These are phyloP conservation scores for Apiospora pterosperma DNA, from an alignment of 2,329 filamentous ascomycete species.

Conservation along the genomic window DNA sequence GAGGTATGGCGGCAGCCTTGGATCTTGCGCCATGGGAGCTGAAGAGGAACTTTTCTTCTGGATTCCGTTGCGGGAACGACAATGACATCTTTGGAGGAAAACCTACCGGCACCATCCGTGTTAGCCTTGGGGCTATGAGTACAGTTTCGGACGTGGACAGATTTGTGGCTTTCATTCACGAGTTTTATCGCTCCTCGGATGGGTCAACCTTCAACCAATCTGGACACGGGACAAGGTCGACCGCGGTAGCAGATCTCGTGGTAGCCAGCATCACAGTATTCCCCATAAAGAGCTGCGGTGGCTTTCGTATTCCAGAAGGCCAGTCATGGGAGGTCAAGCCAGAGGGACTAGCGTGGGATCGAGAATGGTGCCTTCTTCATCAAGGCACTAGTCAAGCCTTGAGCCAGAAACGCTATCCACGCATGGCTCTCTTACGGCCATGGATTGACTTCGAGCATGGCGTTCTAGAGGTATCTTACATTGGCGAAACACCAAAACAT, in stretches of 20 bases:
- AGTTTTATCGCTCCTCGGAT: constrained; percentile 54
- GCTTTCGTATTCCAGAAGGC: constrained; percentile 64
- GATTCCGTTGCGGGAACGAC: constrained; percentile 79
- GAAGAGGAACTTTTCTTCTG: constrained; percentile 77
- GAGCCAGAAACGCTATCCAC: constrained; percentile 83
- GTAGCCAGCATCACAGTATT: constrained; percentile 54
- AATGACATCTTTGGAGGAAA: constrained; percentile 80
- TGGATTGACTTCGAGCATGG: constrained; percentile 66
- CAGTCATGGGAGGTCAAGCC: constrained; percentile 70
- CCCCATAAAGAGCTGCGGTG: constrained; percentile 91
- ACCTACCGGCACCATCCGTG: constrained; percentile 81
- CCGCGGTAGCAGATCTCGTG: background rate
- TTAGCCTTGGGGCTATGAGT: constrained; percentile 89
- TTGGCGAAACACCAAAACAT: constrained; percentile 26
- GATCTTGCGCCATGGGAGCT: constrained; percentile 76
- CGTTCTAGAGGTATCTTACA: constrained; percentile 58
- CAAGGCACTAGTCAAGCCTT: constrained; percentile 79
- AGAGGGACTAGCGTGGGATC: constrained; percentile 89
- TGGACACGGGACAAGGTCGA: background rate
- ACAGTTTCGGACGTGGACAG: constrained; percentile 67
- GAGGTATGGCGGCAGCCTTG: constrained; percentile 74
- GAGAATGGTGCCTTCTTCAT: constrained; percentile 94
- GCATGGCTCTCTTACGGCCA: constrained; percentile 82
- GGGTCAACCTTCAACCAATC: background rate
- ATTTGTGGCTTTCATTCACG: constrained; percentile 68